A percentile compares a stretch with the other conserved stretches of the same genome.
Evolutionary conservation across 192 early-diverging fungal species (phyloP).

Genomic region (Rhizophagus prolifer): DNA sequence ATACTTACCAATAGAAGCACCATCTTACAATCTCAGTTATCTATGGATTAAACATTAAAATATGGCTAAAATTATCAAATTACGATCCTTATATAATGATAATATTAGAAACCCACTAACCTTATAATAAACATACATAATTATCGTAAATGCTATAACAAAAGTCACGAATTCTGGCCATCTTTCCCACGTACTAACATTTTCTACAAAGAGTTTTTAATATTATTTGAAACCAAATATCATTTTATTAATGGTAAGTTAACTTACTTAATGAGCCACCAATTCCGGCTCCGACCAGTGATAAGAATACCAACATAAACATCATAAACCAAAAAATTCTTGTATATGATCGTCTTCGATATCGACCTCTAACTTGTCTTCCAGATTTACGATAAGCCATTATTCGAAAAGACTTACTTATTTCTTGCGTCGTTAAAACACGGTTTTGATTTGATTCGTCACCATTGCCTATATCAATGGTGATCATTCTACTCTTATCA

Average conservation of each 20-base stretch:
- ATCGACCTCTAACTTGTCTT: conserved; percentile 14
- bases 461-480: too few relatives aligned
- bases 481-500: neutral
- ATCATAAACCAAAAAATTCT: conserved; percentile 17
- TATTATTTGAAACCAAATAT: neutral
- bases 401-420: conserved; percentile 7
- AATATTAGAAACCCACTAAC: neutral
- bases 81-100: neutral
- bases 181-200: neutral
- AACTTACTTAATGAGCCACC: conserved; percentile 4
- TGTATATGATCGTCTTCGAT: conserved; percentile 3
- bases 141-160: neutral
- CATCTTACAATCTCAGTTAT: conserved; percentile 35
- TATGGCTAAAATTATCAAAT: too few relatives aligned
- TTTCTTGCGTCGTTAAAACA: conserved; percentile 13
- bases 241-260: neutral
- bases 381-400: conserved; percentile 14
- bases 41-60: neutral
- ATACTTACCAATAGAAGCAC: conserved; percentile 44
- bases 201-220: neutral
- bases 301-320: conserved; percentile 21
- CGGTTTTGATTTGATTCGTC: neutral
- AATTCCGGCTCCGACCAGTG: conserved; percentile 17
- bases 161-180: conserved; percentile 20
- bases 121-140: conserved; percentile 26